Percentiles rank a stretch among this genome's conserved stretches.
These are phyloP conservation scores for Monascus ruber DNA, from an alignment of 2,329 filamentous ascomycete genomes.

Conservation along the genomic window DNA sequence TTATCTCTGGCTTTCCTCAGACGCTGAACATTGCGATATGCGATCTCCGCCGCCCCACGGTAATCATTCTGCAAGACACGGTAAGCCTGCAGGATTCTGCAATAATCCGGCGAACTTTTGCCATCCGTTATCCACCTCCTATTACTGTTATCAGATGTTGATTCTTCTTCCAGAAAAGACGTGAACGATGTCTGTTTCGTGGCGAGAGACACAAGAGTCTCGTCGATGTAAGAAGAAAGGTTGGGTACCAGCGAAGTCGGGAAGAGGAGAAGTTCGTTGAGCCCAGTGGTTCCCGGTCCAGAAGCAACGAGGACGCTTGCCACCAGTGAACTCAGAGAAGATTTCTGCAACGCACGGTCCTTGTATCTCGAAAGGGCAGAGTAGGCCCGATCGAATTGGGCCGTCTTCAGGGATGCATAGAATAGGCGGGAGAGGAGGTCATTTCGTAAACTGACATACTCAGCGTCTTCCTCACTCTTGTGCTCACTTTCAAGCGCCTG, in stretches of 20 bases:
- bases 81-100: slow-evolving; percentile 86
- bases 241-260: slow-evolving; percentile 55
- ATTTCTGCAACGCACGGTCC: slow-evolving; percentile 59
- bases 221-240: slow-evolving; percentile 67
- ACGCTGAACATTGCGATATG: slow-evolving; percentile 45
- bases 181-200: slow-evolving; percentile 55
- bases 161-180: slow-evolving; percentile 8
- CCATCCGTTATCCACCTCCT: slow-evolving; percentile 7
- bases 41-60: slow-evolving; percentile 57
- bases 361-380: slow-evolving; percentile 63
- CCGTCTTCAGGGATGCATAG: slow-evolving; percentile 65
- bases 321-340: slow-evolving; percentile 58
- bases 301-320: slow-evolving; percentile 32
- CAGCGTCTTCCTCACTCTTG: slow-evolving; percentile 20
- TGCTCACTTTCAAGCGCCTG: slow-evolving; percentile 43
- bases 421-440: slow-evolving; percentile 79
- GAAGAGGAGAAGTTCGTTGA: slow-evolving; percentile 56
- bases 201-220: slow-evolving; percentile 61
- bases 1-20: slow-evolving; percentile 30
- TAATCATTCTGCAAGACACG: slow-evolving; percentile 75
- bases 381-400: slow-evolving; percentile 73
- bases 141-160: slow-evolving; percentile 23
- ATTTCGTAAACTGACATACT: slow-evolving; percentile 39
- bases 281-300: slow-evolving; percentile 29
- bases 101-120: slow-evolving; percentile 53